These are phyloP conservation scores for Hypericum perforatum DNA, from an alignment of 345 rosid species.

Conservation along the genomic window DNA sequence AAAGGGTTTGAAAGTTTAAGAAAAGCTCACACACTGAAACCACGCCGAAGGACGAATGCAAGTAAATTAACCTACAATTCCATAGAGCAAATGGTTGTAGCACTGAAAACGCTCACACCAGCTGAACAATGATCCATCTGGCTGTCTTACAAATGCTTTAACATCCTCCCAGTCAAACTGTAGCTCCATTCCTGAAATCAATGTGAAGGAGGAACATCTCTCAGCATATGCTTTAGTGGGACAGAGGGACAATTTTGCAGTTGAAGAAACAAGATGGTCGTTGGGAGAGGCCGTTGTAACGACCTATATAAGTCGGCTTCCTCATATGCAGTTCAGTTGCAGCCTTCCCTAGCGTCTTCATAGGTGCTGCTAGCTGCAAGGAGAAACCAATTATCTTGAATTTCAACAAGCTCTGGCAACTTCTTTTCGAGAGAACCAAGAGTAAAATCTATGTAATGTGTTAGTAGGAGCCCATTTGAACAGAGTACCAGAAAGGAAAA, in stretches of 20 bases:
- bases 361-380: slow-evolving; percentile 69
- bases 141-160: slow-evolving; percentile 65
- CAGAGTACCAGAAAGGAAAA: no score
- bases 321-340: slow-evolving; percentile 70
- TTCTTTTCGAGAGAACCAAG: no score
- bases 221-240: no score
- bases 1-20: no score
- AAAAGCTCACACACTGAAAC: background rate
- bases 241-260: no score
- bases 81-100: slow-evolving; percentile 53
- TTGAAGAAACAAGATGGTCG: slow-evolving; percentile 4
- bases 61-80: slow-evolving; percentile 41
- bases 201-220: background rate
- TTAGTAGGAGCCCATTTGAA: no score
- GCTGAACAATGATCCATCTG: slow-evolving; percentile 78
- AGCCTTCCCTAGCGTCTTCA: slow-evolving; percentile 51
- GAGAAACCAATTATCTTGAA: background rate
- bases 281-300: background rate
- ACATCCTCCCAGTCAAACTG: slow-evolving; percentile 78
- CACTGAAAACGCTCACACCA: slow-evolving; percentile 87
- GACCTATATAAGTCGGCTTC: slow-evolving; percentile 77
- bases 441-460: no score
- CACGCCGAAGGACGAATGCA: background rate
- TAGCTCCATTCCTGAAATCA: slow-evolving; percentile 71
- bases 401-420: no score